Conservation (phyloP, 2,329 filamentous ascomycete genomes). For the Arachnomyces sp. region DNA sequence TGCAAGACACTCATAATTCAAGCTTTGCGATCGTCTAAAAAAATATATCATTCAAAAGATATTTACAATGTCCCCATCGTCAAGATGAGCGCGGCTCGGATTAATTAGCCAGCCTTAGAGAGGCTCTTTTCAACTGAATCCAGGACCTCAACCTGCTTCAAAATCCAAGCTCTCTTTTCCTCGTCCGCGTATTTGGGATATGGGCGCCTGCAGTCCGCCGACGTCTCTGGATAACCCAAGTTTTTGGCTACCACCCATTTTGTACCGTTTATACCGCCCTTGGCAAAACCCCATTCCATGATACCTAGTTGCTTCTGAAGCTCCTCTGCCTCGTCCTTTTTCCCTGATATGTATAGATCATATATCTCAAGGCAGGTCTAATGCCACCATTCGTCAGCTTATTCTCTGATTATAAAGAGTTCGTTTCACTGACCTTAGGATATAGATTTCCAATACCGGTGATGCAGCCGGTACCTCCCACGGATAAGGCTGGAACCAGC, state of each 20-base stretch:
- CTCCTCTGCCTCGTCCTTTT: slow-evolving; percentile 41
- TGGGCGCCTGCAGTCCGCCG: slow-evolving; percentile 47
- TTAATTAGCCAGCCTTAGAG: too few relatives aligned
- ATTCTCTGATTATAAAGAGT: neutral
- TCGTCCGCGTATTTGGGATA: slow-evolving; percentile 44
- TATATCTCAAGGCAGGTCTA: slow-evolving; percentile 42
- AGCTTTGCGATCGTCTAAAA: slow-evolving; percentile 49
- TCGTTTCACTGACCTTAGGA: slow-evolving; percentile 35
- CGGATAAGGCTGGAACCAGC: slow-evolving; percentile 50
- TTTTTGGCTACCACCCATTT: slow-evolving; percentile 53
- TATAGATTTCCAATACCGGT: slow-evolving; percentile 58
- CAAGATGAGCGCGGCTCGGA: too few relatives aligned
- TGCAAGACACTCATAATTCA: slow-evolving; percentile 41
- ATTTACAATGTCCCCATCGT: too few relatives aligned
- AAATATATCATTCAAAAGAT: slow-evolving; percentile 1
- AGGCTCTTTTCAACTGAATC: too few relatives aligned
- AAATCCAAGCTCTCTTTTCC: slow-evolving; percentile 42
- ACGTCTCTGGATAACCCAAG: slow-evolving; percentile 45
- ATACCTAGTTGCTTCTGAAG: slow-evolving; percentile 46
- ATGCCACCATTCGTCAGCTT: neutral
- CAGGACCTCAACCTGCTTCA: too few relatives aligned
- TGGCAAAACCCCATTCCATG: slow-evolving; percentile 51
- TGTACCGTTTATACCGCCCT: slow-evolving; percentile 54
- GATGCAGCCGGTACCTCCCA: slow-evolving; percentile 54
- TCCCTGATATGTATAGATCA: slow-evolving; percentile 42